Evolutionary conservation across 306 rosid species (phyloP), one percentile per base, ranked within the genome.

Genomic region (Hippophae tibetana): DNA sequence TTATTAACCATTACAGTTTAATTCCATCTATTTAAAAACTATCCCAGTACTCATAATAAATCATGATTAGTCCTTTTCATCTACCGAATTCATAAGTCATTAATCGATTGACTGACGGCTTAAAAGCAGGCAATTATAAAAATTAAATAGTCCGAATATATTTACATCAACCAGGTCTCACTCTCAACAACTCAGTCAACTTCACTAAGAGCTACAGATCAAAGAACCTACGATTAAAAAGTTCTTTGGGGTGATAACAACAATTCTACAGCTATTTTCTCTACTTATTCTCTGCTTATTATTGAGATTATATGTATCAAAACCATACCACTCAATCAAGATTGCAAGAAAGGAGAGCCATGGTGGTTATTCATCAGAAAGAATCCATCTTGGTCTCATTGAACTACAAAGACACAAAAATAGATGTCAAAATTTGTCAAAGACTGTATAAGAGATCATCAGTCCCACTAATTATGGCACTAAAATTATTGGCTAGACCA

Each of bases 311-410:
- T 25, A 67, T 73, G 73, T 73, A 67, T 52, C 62, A 65, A 73
- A 73, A 73, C 73, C 77, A 67, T 61, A 60, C 61, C 56, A 40
- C 46, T 46, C 49, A 49, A 53, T 18, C 47, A 54, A 54, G 63
- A 58, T 60, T 11, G 67, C 50, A 61, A 52, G 46, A n/a, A 58
- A 59, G 51, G 64, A 61, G 65, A 55, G 61, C 54, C 68, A 45
- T 42, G 49, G 72, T 43, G n/a, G 14, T 72, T 72, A 66, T 61
- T 66, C 68, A 49, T 54, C 55, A 56, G 40, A 56, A 40, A 60
- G 66, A 62, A 56, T 67, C 54, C 69, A 48, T 52, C 57, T 1
- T 47, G 54, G 50, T 62, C 70, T 73, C 57, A 7, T 56, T 18
- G 8, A 46, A 41, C 77, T 73, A 52, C 73, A 67, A 5, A 18